These are phyloP conservation scores for Dryas alaskensis DNA, from an alignment of 306 rosid species.

Conservation along the genomic window DNA sequence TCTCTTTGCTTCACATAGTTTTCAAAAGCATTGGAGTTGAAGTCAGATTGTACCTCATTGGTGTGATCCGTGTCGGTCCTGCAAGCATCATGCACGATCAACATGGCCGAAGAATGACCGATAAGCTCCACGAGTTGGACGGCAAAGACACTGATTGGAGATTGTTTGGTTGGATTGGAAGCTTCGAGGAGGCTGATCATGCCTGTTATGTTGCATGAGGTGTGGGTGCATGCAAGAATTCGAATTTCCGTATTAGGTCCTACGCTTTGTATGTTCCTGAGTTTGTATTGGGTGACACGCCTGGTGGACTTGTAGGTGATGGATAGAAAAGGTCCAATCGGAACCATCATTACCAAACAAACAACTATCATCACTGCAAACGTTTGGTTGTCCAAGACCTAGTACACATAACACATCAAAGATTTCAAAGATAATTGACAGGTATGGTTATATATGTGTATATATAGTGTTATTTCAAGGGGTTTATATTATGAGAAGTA, in stretches of 20 bases:
- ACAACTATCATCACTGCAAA: constrained; percentile 29
- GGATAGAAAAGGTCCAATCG: constrained; percentile 35
- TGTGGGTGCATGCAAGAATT: constrained; percentile 39
- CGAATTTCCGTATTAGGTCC: constrained; percentile 29
- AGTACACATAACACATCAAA: neutral
- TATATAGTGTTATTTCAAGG: no score
- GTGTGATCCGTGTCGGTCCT: neutral
- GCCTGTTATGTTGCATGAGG: constrained; percentile 34
- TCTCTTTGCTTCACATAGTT: constrained; percentile 16
- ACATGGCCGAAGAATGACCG: constrained; percentile 41
- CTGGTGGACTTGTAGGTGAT: constrained; percentile 22
- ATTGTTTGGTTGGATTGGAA: constrained; percentile 37
- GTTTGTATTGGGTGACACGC: constrained; percentile 7
- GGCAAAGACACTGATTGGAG: constrained; percentile 34
- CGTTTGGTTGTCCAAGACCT: constrained; percentile 36
- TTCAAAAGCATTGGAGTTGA: constrained; percentile 21
- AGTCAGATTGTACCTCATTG: neutral
- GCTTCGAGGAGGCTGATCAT: constrained; percentile 33
- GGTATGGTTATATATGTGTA: no score
- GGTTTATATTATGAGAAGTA: no score
- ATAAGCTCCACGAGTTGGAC: constrained; percentile 44
- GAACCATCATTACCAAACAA: constrained; percentile 30
- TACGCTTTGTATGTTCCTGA: constrained; percentile 35
- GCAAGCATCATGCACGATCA: constrained; percentile 42
- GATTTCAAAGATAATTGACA: no score